These are phyloP conservation scores for Zygosaccharomyces sapae DNA, from an alignment of 1,139 yeast species.

Conservation along the genomic window DNA sequence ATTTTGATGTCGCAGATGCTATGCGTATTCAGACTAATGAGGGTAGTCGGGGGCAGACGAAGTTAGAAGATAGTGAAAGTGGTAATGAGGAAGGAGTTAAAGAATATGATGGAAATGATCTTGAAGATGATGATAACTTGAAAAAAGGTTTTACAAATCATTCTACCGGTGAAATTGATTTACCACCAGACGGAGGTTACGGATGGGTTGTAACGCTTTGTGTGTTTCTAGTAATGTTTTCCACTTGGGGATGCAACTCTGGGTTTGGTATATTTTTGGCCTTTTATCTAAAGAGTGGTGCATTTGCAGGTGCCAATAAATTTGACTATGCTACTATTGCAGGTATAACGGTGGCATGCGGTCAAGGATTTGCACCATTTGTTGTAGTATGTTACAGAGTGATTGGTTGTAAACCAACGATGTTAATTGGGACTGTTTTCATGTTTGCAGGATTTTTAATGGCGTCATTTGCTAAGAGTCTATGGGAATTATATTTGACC, in stretches of 20 bases:
- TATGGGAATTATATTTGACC: slow-evolving; percentile 66
- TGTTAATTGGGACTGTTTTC: slow-evolving; percentile 47
- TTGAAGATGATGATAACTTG: slow-evolving; percentile 19
- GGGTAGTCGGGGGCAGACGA: slow-evolving; percentile 12
- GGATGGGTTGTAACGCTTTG: slow-evolving; percentile 67
- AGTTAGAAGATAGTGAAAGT: background rate
- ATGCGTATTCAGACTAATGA: slow-evolving; percentile 22
- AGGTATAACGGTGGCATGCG: slow-evolving; percentile 56
- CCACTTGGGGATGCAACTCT: slow-evolving; percentile 75
- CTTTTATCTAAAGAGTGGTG: slow-evolving; percentile 46
- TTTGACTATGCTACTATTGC: slow-evolving; percentile 67
- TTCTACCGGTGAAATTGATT: slow-evolving; percentile 36
- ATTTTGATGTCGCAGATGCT: slow-evolving; percentile 34
- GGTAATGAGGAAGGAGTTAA: slow-evolving; percentile 1
- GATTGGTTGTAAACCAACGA: slow-evolving; percentile 40
- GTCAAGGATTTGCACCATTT: slow-evolving; percentile 57
- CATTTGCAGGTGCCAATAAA: slow-evolving; percentile 54
- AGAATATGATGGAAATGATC: background rate
- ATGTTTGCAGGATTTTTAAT: slow-evolving; percentile 56
- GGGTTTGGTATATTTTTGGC: slow-evolving; percentile 65
- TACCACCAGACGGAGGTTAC: slow-evolving; percentile 64
- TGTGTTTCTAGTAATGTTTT: slow-evolving; percentile 48
- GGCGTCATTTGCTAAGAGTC: slow-evolving; percentile 57
- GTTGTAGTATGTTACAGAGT: slow-evolving; percentile 40
- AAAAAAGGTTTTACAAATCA: slow-evolving; percentile 37